Base-by-base conservation (phyloP, 345 rosid genomes). In the Brassica cretica region DNA sequence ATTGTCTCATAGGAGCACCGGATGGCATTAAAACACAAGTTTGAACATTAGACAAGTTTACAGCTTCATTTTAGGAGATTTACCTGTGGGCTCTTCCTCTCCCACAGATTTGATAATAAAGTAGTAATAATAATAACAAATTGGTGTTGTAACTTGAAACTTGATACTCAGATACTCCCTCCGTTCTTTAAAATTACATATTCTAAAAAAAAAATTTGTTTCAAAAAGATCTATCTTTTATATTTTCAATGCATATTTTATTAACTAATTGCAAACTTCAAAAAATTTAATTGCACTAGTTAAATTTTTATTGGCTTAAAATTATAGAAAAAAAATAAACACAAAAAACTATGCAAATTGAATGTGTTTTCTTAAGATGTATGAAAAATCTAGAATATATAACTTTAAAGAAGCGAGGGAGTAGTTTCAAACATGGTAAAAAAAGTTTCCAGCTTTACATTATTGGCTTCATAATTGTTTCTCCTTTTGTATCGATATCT, bases 41-140 rank as follows among this genome's bases (percentile, higher is more conserved):
- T 85, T 76, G 86, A 85, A 78, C 78, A 84, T 80, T 84, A 76
- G 82, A 71, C 86, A 80, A 82, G 78, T 79, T 75, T 70, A 30
- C 80, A 83, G 83, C 88, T 76, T 84, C 86, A 85, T 83, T 86
- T 80, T 75, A 83, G 89, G 91, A 82, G 84, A 80, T 68, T 68
- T 64, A 76, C 70, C 69, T 84, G 84, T 79, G 78, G 59, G 2
- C 69, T 44, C 73, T 66, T 78, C 73, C 56, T 37, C 70, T 16
- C 70, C 74, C 25, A 12, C 33, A 51, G 74, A 67, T 72, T 56
- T 72, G 32, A 66, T 41, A 71, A 7, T 73, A 78, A 59, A 61
- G 16, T 64, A 72, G 46, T 68, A 16, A 59, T 30, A 46, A 15
- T 16, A 11, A 46, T 65, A 56, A 44, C n/a, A 53, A 35, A 71